Conservation (phyloP, 768 basidiomycete species). For the Brasilioporus rufonigricans region DNA sequence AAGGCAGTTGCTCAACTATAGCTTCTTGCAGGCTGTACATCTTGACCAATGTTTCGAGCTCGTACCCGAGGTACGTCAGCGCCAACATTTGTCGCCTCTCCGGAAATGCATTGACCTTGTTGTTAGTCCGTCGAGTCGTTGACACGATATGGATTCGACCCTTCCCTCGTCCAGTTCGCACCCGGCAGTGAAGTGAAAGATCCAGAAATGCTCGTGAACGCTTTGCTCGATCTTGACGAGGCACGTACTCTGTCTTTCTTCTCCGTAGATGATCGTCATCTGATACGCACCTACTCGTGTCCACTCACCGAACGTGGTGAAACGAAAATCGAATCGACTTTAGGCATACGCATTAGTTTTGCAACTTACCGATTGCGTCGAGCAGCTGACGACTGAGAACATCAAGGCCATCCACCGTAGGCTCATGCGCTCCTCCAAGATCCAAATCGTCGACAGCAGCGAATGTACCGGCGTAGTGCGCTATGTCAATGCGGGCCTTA, state of each 20-base stretch:
- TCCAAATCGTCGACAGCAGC: slow-evolving; percentile 20
- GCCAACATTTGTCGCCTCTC: neutral
- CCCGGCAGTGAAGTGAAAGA: slow-evolving; percentile 25
- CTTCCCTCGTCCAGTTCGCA: slow-evolving; percentile 23
- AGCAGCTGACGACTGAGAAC: slow-evolving; percentile 26
- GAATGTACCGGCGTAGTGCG: slow-evolving; percentile 11
- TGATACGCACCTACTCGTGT: neutral
- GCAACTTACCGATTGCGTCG: slow-evolving; percentile 23
- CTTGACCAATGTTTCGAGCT: slow-evolving; percentile 29
- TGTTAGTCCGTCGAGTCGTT: slow-evolving; percentile 27
- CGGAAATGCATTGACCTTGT: neutral
- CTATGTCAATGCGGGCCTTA: slow-evolving; percentile 31
- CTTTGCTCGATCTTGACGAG: slow-evolving; percentile 27
- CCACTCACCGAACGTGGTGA: neutral
- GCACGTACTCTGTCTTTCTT: slow-evolving; percentile 3
- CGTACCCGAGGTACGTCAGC: slow-evolving; percentile 14
- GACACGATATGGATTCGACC: slow-evolving; percentile 25
- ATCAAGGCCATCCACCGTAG: slow-evolving; percentile 30
- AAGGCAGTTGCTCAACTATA: slow-evolving; percentile 30
- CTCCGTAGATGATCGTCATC: neutral
- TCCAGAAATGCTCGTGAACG: slow-evolving; percentile 18
- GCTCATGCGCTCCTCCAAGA: slow-evolving; percentile 32
- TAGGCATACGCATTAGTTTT: slow-evolving; percentile 28
- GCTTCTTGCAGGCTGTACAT: slow-evolving; percentile 30
- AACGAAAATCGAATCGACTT: neutral